Evolutionary conservation across 2,329 filamentous ascomycete species (phyloP).

Genomic region (Hysterium pulicare): DNA sequence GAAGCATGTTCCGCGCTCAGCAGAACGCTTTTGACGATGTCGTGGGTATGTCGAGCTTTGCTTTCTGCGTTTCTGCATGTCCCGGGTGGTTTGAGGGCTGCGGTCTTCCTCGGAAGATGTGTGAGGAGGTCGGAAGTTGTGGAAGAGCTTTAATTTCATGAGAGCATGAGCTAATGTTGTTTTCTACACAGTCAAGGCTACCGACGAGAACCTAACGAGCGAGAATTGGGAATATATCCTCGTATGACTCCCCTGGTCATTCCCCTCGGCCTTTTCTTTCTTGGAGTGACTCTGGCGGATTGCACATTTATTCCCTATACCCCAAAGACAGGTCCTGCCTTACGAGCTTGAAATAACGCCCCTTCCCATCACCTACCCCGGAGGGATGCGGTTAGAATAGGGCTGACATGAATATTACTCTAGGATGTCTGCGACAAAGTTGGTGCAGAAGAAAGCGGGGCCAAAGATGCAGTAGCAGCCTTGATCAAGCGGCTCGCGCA

Average conservation of each 20-base stretch:
- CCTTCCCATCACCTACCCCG: not conserved
- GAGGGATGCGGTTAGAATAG: not conserved
- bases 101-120: too few species aligned
- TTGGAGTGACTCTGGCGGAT: not conserved
- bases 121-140: too few species aligned
- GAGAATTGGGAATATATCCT: conserved; percentile 71
- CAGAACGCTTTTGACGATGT: conserved; percentile 69
- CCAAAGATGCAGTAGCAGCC: conserved; percentile 82
- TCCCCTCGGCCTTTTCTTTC: not conserved
- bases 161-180: conserved; percentile 12
- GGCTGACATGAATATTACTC: conserved; percentile 5
- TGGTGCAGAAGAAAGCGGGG: conserved; percentile 50
- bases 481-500: conserved; percentile 91
- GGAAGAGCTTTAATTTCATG: too few species aligned
- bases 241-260: conserved; percentile 44
- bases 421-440: conserved; percentile 62
- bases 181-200: conserved; percentile 65
- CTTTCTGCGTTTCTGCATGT: too few species aligned
- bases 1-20: conserved; percentile 49
- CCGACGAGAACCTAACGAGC: conserved; percentile 95
- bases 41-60: conserved; percentile 52
- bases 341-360: not conserved
- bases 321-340: not conserved
- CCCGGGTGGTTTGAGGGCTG: too few species aligned
- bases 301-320: not conserved